Base-by-base conservation (phyloP, 169 alveolate genomes). In the Theileria parva region DNA sequence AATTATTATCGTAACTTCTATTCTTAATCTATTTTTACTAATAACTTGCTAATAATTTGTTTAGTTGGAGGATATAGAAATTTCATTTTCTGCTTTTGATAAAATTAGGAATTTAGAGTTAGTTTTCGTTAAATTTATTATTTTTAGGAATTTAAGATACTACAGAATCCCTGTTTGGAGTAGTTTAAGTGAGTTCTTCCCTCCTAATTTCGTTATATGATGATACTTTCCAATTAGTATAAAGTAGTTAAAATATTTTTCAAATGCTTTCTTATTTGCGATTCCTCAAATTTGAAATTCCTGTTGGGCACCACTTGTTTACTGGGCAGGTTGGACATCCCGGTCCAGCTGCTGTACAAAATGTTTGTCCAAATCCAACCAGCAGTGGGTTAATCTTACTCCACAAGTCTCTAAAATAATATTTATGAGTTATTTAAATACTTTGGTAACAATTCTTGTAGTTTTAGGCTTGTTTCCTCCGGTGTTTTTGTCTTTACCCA, bases 331-430 rank as follows among this genome's bases (percentile, higher is more conserved):
- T 85, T 19, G 87, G 68, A 55, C 91, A 85, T 4, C 91, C 91
- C 0, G 91, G 91, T 9, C 91, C 91, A 15, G 91, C 91, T 28
- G 86, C 87, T n/a, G 79, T 95, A 77, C 99, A 97, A 28, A 96
- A 92, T 15, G 95, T 95, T 85, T 97, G 97, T 0, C 99, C 99
- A 86, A 95, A 97, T 2, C 99, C 99, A 9, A 96, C 99, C 59
- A 97, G 80, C 48, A 95, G 78, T 9, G 60, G 85, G 87, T 97
- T 97, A 32, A 97, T 83, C 39, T 94, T 95, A 44, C 91, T 80
- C 99, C 99, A 97, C 68, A 90, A 64, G 30, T 76, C 87, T 19
- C 80, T 73, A 44, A 44, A 25, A 25, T 3, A 57, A 6, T n/a
- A 21, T 6, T 19, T 73, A 1, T 17, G 6, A 19, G 61, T 37